Evolutionary conservation across 495 filamentous ascomycete genomes (phyloP), one percentile per base, ranked within the genome.

Genomic region (Penicillium parvum): DNA sequence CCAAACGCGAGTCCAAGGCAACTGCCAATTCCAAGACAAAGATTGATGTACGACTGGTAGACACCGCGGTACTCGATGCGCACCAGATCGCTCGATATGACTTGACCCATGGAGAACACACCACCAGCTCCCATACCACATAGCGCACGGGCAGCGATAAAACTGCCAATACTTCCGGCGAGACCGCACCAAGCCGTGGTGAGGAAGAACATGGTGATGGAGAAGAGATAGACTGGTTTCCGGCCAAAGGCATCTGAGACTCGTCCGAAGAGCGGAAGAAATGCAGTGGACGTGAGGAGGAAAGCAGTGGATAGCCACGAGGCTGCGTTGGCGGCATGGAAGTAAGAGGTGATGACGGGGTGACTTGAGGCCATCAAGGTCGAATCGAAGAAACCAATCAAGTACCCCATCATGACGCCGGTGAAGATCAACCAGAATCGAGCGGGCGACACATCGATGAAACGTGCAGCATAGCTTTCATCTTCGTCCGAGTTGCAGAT

Each of bases 291-390:
- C 0, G 85, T 89, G n/a, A 91, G 66, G 7, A 89, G 54, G 40
- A 90, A 91, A 0, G 85, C 79, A 0, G 85, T 89, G 15, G 85
- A 88, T 3, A 91, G 69, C 86, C 86, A 91, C 7, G 85, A 88
- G 5, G 85, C 85, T 12, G 75, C 71, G 53, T 90, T 88, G 10
- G 83, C 83, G 36, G 81, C 75, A 37, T 82, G 68, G 58, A 91
- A 90, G 53, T 87, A 77, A 1, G 84, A 86, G 0, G 86, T 90
- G 38, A 91, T 88, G 22, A 87, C 83, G 7, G 86, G 86, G 60
- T 91, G 86, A 32, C 76, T 84, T 2, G 84, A 87, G 0, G 85
- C 84, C 84, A 91, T 89, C 51, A 90, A 73, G 5, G 85, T 89
- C 19, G 74, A 73, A 65, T 91, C 86, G 57, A 90, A 90, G 49